phyloP scores from a whole-genome alignment of 1,284 basidiomycete species.

The Fomitopsis pinicola region DNA sequence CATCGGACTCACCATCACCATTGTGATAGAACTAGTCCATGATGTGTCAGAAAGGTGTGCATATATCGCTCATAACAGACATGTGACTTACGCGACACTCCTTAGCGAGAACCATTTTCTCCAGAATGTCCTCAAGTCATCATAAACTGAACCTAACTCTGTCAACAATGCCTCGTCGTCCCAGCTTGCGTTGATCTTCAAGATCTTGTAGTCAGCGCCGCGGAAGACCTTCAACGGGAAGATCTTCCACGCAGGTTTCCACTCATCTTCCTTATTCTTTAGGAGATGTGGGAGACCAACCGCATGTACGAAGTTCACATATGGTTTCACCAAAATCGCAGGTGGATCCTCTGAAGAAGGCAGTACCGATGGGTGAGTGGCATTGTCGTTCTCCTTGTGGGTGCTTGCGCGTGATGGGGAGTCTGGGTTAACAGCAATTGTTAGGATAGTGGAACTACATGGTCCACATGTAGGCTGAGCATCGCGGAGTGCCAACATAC shows the following conservation, averaged over 20 bases:
- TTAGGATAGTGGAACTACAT: too few species aligned
- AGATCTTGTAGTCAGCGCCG: conserved; percentile 8
- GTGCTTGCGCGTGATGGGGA: too few species aligned
- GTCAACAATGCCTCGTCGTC: conserved; percentile 16
- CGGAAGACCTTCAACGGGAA: conserved; percentile 19
- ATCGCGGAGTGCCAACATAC: too few species aligned
- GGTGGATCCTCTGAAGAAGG: too few species aligned
- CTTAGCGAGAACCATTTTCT: conserved; percentile 18
- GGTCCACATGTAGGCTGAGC: too few species aligned
- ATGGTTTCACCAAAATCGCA: neutral
- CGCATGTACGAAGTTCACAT: neutral
- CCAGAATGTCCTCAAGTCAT: conserved; percentile 15
- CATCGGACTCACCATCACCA: conserved; percentile 10
- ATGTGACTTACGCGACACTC: conserved; percentile 11
- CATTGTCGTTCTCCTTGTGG: too few species aligned
- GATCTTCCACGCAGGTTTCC: conserved; percentile 15
- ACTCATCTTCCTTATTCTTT: conserved; percentile 5
- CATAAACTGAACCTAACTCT: conserved; percentile 12
- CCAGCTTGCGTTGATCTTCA: conserved; percentile 14
- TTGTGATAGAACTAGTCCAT: conserved; percentile 9
- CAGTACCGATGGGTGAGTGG: too few species aligned
- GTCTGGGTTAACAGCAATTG: too few species aligned
- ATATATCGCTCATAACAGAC: neutral
- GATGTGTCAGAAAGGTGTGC: neutral
- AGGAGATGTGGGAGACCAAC: neutral